A percentile compares a stretch with the other conserved stretches of the same genome.
These are phyloP conservation scores for Zanthoxylum bungeanum DNA, from an alignment of 345 rosid genomes.

Conservation along the genomic window DNA sequence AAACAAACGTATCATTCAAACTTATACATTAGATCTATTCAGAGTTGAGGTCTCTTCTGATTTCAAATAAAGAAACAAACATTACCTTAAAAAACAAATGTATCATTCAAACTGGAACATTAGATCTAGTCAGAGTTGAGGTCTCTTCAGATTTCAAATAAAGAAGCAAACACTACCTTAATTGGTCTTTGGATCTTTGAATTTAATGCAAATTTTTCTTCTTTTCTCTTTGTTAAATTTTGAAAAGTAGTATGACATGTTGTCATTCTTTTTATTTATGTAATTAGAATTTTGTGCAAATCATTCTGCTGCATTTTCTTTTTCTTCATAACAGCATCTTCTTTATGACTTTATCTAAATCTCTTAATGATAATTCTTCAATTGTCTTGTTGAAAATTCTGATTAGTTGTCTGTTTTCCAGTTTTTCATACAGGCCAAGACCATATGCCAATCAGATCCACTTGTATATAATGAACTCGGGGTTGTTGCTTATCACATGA, in stretches of 20 bases:
- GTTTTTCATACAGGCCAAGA: constrained; percentile 95
- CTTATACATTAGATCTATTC: too few relatives aligned
- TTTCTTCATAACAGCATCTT: background rate
- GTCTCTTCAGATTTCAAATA: too few relatives aligned
- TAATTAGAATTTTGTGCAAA: background rate
- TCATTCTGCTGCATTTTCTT: background rate
- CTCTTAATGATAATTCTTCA: background rate
- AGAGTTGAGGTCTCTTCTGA: too few relatives aligned
- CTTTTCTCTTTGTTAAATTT: background rate
- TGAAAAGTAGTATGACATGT: background rate
- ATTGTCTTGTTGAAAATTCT: background rate
- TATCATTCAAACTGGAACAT: too few relatives aligned
- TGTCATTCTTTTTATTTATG: background rate
- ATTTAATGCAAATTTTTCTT: background rate
- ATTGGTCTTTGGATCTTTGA: background rate
- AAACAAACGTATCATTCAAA: too few relatives aligned
- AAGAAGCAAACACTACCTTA: too few relatives aligned
- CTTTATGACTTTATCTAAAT: background rate
- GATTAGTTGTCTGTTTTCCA: constrained; percentile 27
- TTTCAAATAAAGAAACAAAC: too few relatives aligned
- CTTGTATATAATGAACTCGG: constrained; percentile 95
- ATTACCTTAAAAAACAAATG: too few relatives aligned
- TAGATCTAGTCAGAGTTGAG: too few relatives aligned
- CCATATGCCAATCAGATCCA: constrained; percentile 89
- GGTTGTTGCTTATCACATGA: constrained; percentile 93